Conservation (phyloP, 306 rosid species). For the Castanea sativa region DNA sequence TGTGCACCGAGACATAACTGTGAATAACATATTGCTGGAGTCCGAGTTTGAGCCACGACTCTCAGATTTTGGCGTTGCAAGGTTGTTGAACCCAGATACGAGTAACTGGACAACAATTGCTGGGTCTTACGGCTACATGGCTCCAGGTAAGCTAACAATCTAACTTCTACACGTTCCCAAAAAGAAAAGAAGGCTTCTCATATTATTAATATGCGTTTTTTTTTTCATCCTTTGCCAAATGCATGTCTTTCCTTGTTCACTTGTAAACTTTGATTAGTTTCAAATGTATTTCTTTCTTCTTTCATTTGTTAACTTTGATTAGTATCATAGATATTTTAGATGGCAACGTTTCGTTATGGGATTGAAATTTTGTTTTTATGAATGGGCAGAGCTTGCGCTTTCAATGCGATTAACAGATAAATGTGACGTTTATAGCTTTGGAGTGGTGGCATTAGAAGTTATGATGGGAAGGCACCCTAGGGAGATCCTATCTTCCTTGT, state of each 20-base stretch:
- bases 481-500: conserved; percentile 36
- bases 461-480: conserved; percentile 73
- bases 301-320: not conserved
- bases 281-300: too few species aligned
- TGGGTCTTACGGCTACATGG: conserved; percentile 83
- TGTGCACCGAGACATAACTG: conserved; percentile 33
- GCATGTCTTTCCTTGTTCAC: not conserved
- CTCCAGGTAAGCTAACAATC: conserved; percentile 54
- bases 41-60: too few species aligned
- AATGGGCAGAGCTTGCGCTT: conserved; percentile 59
- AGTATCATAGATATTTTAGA: not conserved
- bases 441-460: conserved; percentile 58
- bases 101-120: conserved; percentile 58
- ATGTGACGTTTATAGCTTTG: conserved; percentile 71
- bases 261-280: too few species aligned
- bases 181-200: not conserved
- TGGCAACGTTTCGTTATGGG: not conserved
- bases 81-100: conserved; percentile 11
- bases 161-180: not conserved
- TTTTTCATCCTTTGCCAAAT: not conserved
- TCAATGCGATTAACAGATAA: conserved; percentile 57
- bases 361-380: not conserved
- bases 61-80: too few species aligned
- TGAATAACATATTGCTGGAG: not conserved
- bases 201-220: too few species aligned